Evolutionary conservation across 2,329 filamentous ascomycete genomes (phyloP).

Genomic region (Fusarium sp.): DNA sequence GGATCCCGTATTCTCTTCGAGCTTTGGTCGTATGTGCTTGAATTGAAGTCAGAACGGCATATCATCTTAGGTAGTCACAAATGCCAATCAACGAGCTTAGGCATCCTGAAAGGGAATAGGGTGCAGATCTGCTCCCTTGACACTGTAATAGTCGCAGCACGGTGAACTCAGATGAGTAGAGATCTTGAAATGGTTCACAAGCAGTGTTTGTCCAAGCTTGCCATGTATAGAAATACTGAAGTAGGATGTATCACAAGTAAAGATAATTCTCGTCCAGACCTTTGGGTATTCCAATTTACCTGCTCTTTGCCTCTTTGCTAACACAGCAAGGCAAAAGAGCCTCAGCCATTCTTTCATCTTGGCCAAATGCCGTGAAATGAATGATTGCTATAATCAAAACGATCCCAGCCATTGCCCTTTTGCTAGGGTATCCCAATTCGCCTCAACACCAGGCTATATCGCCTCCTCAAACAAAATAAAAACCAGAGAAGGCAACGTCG

Average conservation of each 20-base stretch:
- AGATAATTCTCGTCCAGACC: not conserved
- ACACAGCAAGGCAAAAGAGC: not conserved
- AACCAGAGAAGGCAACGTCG: not conserved
- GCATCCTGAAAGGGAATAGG: not conserved
- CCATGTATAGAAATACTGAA: not conserved
- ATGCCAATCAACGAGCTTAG: not conserved
- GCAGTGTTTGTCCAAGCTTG: not conserved
- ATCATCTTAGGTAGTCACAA: not conserved
- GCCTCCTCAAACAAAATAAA: constrained; percentile 16
- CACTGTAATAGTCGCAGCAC: not conserved
- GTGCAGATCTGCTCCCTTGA: too few relatives aligned
- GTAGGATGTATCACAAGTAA: not conserved
- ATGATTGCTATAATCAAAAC: not conserved
- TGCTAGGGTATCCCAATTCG: constrained; percentile 28
- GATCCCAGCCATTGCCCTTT: constrained; percentile 4
- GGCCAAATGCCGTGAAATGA: not conserved
- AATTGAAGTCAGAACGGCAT: not conserved
- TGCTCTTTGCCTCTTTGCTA: not conserved
- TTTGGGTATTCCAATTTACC: not conserved
- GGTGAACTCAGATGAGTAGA: not conserved
- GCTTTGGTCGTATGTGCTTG: constrained; percentile 21
- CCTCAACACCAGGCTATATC: constrained; percentile 36
- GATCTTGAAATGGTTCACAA: not conserved
- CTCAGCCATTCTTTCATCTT: not conserved
- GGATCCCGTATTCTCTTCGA: constrained; percentile 25